phyloP scores from a whole-genome alignment of 768 basidiomycete species.

The Tylopilus intermedius region DNA sequence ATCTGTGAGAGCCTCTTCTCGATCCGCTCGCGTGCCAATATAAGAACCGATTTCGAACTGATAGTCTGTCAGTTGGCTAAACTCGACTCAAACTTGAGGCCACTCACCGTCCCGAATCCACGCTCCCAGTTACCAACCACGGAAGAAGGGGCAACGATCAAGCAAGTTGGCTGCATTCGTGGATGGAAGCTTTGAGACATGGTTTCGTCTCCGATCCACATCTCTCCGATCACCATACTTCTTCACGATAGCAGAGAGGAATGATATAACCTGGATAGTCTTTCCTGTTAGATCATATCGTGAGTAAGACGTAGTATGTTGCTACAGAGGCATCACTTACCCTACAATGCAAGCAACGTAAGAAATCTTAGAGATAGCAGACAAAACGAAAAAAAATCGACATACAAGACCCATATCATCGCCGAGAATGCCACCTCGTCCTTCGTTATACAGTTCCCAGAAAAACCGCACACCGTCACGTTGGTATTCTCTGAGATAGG shows the following conservation, averaged over 20 bases:
- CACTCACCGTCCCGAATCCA: conserved; percentile 72
- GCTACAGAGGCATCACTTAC: conserved; percentile 13
- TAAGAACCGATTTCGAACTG: conserved; percentile 85
- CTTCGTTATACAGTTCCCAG: conserved; percentile 62
- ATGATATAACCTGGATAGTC: conserved; percentile 90
- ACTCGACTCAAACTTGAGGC: not conserved
- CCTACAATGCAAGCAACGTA: conserved; percentile 15
- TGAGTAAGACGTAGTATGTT: conserved; percentile 1
- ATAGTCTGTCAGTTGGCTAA: not conserved
- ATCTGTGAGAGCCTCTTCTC: conserved; percentile 54
- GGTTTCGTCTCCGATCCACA: conserved; percentile 55
- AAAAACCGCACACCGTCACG: conserved; percentile 82
- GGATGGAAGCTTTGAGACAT: conserved; percentile 62
- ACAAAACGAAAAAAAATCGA: conserved; percentile 1
- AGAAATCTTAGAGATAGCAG: not conserved
- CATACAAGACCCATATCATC: conserved; percentile 90
- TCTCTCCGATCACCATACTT: conserved; percentile 68
- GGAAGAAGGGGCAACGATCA: conserved; percentile 83
- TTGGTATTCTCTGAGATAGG: conserved; percentile 87
- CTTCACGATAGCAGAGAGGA: conserved; percentile 88
- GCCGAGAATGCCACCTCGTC: conserved; percentile 77
- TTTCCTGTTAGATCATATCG: conserved; percentile 51
- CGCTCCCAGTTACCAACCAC: conserved; percentile 87
- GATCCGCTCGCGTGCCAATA: conserved; percentile 46
- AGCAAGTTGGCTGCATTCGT: conserved; percentile 70